phyloP scores from a whole-genome alignment of 495 filamentous ascomycete genomes.

The Cenococcum geophilum region DNA sequence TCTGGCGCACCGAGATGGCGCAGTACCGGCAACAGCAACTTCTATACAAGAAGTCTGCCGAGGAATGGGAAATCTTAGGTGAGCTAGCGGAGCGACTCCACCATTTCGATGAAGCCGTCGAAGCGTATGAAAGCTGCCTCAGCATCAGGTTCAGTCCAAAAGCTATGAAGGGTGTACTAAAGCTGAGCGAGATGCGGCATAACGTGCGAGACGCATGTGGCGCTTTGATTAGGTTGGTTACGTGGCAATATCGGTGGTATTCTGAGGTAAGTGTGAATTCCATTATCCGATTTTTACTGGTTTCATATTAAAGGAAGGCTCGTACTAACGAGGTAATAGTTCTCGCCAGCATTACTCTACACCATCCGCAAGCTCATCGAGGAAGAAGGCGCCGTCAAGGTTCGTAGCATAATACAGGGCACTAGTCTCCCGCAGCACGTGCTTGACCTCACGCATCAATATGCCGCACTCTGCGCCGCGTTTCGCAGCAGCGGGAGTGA shows the following conservation, averaged over 20 bases:
- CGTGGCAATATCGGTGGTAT: constrained; percentile 99
- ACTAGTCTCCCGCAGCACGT: constrained; percentile 89
- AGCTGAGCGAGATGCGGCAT: constrained; percentile 64
- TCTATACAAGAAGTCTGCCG: constrained; percentile 89
- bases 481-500: constrained; percentile 95
- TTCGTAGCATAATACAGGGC: constrained; percentile 92
- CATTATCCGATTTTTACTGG: not conserved
- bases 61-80: constrained; percentile 97
- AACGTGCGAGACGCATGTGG: constrained; percentile 71
- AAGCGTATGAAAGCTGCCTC: constrained; percentile 84
- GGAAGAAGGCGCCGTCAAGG: constrained; percentile 95
- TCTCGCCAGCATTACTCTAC: constrained; percentile 81
- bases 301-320: not conserved
- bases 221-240: constrained; percentile 77
- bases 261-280: constrained; percentile 60
- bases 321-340: constrained; percentile 46
- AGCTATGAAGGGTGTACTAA: constrained; percentile 77
- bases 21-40: constrained; percentile 84
- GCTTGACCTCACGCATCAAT: constrained; percentile 91
- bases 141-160: constrained; percentile 80
- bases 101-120: constrained; percentile 78
- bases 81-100: constrained; percentile 88
- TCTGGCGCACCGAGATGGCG: constrained; percentile 96
- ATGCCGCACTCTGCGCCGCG: constrained; percentile 86
- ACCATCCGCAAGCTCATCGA: constrained; percentile 89